Evolutionary conservation across 2,329 filamentous ascomycete species (phyloP), one percentile per base, ranked within the genome.

Genomic region (Gnomoniopsis smithogilvyi): DNA sequence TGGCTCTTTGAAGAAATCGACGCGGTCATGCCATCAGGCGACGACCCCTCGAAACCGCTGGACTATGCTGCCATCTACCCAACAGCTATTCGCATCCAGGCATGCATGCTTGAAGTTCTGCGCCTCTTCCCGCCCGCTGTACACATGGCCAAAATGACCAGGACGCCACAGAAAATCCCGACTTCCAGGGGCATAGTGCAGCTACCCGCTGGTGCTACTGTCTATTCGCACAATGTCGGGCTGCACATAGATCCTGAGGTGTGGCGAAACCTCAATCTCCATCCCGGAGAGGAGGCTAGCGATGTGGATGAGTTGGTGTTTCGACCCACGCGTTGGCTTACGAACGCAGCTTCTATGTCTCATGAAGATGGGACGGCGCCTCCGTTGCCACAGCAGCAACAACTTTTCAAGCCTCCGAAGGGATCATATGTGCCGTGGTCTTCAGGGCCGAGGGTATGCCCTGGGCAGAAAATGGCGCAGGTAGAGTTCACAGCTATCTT

Each of bases 401-500:
- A 51, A 19, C 49, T 75, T 2, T 69, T 73, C 56, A 68, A 69
- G 17, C 74, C 76, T 0, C 63, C 69, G 1, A 74, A 72, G 45
- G 77, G 76, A 1, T 68, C 70, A 0, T 84, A 75, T 60, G 47
- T 77, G 1, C 74, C 80, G 0, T 84, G 80, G 79, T 76, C 77
- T 1, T 66, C 63, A 3, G 80, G 81, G 0, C 78, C 80, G 12
- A 67, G 81, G 6, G 68, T 78, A 3, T 84, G 81, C 64, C 79
- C 80, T 0, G 81, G 81, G 1, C 73, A 78, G 70, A 82, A 82
- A 64, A 80, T 84, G 73, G 72, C 80, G 1, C 78, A 84, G 67
- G 80, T 84, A 2, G 81, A 84, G 66, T 82, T 83, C 65, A 74
- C 76, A 3, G 75, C 73, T 14, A 74, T 78, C 2, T 64, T 84